phyloP scores from a whole-genome alignment of 345 rosid genomes.

The Lepidium africanum region DNA sequence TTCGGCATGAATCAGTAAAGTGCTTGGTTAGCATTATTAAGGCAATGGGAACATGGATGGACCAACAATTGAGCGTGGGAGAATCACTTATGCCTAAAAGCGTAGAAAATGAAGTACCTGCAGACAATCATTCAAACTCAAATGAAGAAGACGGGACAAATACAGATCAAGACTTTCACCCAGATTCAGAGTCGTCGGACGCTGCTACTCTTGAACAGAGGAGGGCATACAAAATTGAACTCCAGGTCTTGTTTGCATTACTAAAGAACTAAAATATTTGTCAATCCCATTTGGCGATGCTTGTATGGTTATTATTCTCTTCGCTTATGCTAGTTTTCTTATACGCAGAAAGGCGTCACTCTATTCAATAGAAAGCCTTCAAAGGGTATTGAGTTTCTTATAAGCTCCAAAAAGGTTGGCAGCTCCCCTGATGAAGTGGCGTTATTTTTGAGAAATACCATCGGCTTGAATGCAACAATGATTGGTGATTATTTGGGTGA shows the following conservation, averaged over 20 bases:
- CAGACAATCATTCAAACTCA: slow-evolving; percentile 37
- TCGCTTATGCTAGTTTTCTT: neutral
- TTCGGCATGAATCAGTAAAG: slow-evolving; percentile 91
- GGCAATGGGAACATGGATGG: slow-evolving; percentile 97
- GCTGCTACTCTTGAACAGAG: slow-evolving; percentile 88
- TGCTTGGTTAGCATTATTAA: slow-evolving; percentile 79
- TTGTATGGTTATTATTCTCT: neutral
- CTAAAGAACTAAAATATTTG: neutral
- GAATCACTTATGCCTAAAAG: slow-evolving; percentile 50
- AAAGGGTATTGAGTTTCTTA: slow-evolving; percentile 83
- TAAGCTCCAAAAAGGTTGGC: slow-evolving; percentile 62
- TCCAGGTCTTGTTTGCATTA: slow-evolving; percentile 53
- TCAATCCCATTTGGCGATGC: neutral
- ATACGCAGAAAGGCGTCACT: slow-evolving; percentile 79
- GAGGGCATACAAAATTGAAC: slow-evolving; percentile 84
- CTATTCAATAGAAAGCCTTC: slow-evolving; percentile 86
- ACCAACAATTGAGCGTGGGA: slow-evolving; percentile 62
- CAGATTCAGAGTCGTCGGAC: slow-evolving; percentile 68
- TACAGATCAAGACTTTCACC: slow-evolving; percentile 58
- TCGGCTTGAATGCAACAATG: slow-evolving; percentile 72
- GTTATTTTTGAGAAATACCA: slow-evolving; percentile 60
- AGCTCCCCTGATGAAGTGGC: slow-evolving; percentile 80
- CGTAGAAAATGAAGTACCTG: slow-evolving; percentile 43
- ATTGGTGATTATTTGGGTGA: slow-evolving; percentile 98
- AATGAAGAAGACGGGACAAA: slow-evolving; percentile 59